A percentile compares a stretch with the other conserved stretches of the same genome.
Conservation (phyloP, 129 eudicot species). For the Escallonia herrerae region DNA sequence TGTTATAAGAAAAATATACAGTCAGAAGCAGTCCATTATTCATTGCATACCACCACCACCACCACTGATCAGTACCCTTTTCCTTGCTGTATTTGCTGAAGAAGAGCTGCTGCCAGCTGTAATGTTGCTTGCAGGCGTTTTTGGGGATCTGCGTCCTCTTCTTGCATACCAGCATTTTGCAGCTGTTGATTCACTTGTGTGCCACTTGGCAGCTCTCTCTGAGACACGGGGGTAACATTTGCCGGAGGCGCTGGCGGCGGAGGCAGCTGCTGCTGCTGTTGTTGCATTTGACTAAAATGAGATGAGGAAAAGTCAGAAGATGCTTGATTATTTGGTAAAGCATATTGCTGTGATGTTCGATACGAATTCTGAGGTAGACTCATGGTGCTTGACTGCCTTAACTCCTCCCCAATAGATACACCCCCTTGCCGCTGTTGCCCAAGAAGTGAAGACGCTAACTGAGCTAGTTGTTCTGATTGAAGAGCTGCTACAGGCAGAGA, state of each 20-base stretch:
- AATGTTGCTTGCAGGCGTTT: constrained; percentile 82
- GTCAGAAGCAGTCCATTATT: too few species aligned
- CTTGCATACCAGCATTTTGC: constrained; percentile 30
- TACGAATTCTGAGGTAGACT: constrained; percentile 30
- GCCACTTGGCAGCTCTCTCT: constrained; percentile 16
- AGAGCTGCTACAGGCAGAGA: constrained; percentile 30
- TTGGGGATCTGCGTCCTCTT: constrained; percentile 74
- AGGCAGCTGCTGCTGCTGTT: constrained; percentile 17
- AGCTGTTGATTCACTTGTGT: constrained; percentile 29
- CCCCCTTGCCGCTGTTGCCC: constrained; percentile 58
- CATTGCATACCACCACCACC: too few species aligned
- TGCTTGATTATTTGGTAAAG: constrained; percentile 28
- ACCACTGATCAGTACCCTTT: constrained; percentile 30
- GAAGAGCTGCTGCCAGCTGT: constrained; percentile 86
- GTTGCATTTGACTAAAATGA: constrained; percentile 46
- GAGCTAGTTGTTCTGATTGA: constrained; percentile 65
- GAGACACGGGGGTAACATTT: constrained; percentile 19
- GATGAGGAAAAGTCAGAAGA: constrained; percentile 32
- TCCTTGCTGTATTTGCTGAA: constrained; percentile 92
- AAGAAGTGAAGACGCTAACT: constrained; percentile 60
- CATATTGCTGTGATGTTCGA: constrained; percentile 28
- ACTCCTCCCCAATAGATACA: constrained; percentile 33
- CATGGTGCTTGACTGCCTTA: constrained; percentile 27
- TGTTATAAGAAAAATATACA: too few species aligned
- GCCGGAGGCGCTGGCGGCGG: constrained; percentile 35